Conservation (phyloP, 2,329 filamentous ascomycete genomes). For the Ceratocystis albifundus region DNA sequence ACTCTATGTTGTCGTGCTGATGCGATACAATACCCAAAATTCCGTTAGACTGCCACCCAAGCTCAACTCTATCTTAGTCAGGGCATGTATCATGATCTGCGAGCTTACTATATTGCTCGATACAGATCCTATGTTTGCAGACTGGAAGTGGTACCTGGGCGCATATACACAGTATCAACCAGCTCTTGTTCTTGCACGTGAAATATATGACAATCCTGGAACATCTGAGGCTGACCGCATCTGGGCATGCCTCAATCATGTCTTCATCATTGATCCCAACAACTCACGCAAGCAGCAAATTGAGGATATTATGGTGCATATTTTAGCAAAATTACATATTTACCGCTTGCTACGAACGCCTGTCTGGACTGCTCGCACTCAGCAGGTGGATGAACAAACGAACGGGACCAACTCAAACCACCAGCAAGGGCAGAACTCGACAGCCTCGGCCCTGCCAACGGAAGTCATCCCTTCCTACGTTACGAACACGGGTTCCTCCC, state of each 20-base stretch:
- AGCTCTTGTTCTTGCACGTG: conserved; percentile 55
- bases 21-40: conserved; percentile 49
- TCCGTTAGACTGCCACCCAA: conserved; percentile 46
- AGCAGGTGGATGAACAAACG: background rate
- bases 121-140: conserved; percentile 36
- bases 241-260: conserved; percentile 60
- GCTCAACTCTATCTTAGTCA: conserved; percentile 51
- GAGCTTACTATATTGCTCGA: conserved; percentile 40
- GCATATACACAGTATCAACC: conserved; percentile 63
- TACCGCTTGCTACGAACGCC: conserved; percentile 22
- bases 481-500: background rate
- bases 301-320: conserved; percentile 35
- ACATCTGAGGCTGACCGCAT: conserved; percentile 51
- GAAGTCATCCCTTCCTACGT: background rate
- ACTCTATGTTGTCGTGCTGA: conserved; percentile 55
- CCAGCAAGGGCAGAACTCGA: background rate
- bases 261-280: conserved; percentile 50
- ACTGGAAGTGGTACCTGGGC: conserved; percentile 60
- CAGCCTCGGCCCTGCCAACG: background rate
- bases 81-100: conserved; percentile 44
- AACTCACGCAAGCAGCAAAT: conserved; percentile 34
- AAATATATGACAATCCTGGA: conserved; percentile 50
- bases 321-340: conserved; percentile 23
- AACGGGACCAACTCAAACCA: background rate
- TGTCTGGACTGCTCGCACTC: conserved; percentile 6